phyloP scores from a whole-genome alignment of 2,329 filamentous ascomycete genomes.

The Plenodomus biglobosus region DNA sequence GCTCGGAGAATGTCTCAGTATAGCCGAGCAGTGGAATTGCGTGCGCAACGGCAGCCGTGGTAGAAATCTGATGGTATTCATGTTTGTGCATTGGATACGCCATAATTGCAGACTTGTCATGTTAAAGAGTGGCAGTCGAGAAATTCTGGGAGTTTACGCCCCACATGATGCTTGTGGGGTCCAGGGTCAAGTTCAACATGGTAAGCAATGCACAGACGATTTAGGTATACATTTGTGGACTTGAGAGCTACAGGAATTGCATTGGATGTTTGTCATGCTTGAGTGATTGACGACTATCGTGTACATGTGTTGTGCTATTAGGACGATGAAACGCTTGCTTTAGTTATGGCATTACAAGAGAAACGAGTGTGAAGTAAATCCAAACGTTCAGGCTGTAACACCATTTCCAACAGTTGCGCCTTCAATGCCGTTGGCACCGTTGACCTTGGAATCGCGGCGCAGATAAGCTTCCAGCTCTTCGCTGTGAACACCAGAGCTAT shows the following conservation, averaged over 20 bases:
- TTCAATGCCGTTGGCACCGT: slow-evolving; percentile 14
- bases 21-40: slow-evolving; percentile 1
- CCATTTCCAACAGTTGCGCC: neutral
- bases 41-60: slow-evolving; percentile 5
- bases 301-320: neutral
- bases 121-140: slow-evolving; percentile 17
- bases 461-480: slow-evolving; percentile 31
- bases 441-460: slow-evolving; percentile 9
- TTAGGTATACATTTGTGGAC: neutral
- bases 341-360: neutral
- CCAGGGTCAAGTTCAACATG: slow-evolving; percentile 2
- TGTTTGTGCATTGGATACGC: slow-evolving; percentile 9
- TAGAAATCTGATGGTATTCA: slow-evolving; percentile 16
- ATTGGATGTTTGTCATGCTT: neutral
- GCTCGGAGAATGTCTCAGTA: slow-evolving; percentile 1
- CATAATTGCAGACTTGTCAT: slow-evolving; percentile 5
- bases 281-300: neutral
- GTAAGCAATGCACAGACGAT: slow-evolving; percentile 15
- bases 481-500: slow-evolving; percentile 33
- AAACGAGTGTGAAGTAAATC: neutral
- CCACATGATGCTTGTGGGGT: slow-evolving; percentile 38
- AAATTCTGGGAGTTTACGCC: slow-evolving; percentile 13
- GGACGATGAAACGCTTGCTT: neutral
- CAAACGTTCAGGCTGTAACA: neutral
- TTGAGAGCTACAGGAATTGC: no score